Evolutionary conservation across 352 stramenopile genomes (phyloP), one percentile per base, ranked within the genome.

Genomic region (Globisporangium spinosum): DNA sequence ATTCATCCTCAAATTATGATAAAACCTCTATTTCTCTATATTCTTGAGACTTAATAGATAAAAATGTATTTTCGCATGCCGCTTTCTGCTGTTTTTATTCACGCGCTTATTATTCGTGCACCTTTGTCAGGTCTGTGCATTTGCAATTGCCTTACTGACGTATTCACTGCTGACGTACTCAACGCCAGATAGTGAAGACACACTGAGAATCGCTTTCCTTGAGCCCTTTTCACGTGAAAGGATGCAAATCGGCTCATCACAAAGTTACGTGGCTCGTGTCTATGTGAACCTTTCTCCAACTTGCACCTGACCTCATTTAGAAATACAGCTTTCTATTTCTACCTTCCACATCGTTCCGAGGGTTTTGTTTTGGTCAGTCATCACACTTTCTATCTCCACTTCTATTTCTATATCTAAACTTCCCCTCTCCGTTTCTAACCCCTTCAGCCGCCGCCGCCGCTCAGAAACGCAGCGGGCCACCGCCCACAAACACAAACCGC

Each of bases 241-340:
- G 27, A 40, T 23, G 35, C 27, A 23, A 60, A 58, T 34, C 22
- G 22, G 51, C 53, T 47, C 40, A 47, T 22, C 15, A 51, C 6
- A 49, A 32, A 32, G 29, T 51, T 47, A 22, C 6, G 43, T 22
- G 7, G 43, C 1, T 51, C 17, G 17, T 51, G 15, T 51, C 17
- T 51, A 22, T 51, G 43, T 51, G 43, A 51, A 12, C 17, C 6
- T 3, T 9, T 22, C 4, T 47, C 13, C 34, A 40, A 7, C 34
- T 45, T 13, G 29, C 38, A 4, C 13, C 43, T 51, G 17, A 51
- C 43, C 43, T 22, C 43, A 51, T 51, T 23, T 51, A 51, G 43
- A 51, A 51, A 51, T 51, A 23, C 17, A 8, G 6, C 2, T 73
- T 70, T 63, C 58, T 70, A 70, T 67, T 73, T 73, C 68, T 73